Evolutionary conservation across 345 rosid genomes (phyloP), one percentile per base, ranked within the genome.

Genomic region (Populus euphratica): DNA sequence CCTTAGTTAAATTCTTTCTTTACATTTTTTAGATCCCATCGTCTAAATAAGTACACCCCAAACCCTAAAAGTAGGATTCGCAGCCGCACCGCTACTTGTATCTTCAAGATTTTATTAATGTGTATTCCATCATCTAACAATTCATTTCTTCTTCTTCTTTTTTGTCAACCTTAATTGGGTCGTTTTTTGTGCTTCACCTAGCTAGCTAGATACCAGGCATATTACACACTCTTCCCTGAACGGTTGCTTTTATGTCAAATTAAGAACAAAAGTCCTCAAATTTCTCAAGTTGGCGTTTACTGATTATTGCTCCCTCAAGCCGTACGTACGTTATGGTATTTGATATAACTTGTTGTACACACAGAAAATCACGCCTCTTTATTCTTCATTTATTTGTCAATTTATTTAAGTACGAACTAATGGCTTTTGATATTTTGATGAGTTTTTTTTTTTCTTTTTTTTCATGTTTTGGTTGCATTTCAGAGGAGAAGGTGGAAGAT

Each of bases 61-160:
- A 77, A 78, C 81, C 81, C 81, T 78, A 78, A 50, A 16, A 72
- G 23, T 14, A 47, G 76, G 64, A 31, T 25, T 49, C 54, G 62
- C 50, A 38, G 76, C 65, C 72, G 31, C 75, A 29, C 31, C 27
- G 17, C 78, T n/a, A 29, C 52, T 3, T 23, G 31, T 62, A 23
- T 41, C 47, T n/a, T n/a, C 23, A 23, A 23, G 63, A 35, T 27
- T 5, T 20, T 17, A 10, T 9, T 21, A 4, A 44, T 10, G 65
- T 31, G 66, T 39, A 6, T 43, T 47, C 5, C 64, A 6, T 7
- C 31, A 17, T 44, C 36, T 2, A 10, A 18, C 56, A 39, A n/a
- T 8, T 39, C 66, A 73, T 35, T n/a, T 38, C 21, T 0, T 27
- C 5, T 21, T 54, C 9, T 54, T 18, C 8, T 54, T 54, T n/a